Conservation (phyloP, 2,329 filamentous ascomycete genomes). For the Thermochaetoides dissita region DNA sequence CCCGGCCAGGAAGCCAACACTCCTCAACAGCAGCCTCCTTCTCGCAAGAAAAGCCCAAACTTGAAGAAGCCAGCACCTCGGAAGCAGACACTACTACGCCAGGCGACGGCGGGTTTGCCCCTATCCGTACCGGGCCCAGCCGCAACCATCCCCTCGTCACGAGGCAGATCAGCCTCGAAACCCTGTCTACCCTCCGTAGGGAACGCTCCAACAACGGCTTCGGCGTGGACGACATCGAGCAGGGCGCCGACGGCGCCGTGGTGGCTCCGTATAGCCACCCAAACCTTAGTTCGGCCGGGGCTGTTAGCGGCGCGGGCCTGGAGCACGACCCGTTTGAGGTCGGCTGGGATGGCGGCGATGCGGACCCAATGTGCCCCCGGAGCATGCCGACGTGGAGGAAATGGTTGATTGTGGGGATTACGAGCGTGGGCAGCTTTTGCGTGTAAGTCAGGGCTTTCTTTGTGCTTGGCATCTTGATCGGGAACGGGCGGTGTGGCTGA, state of each 20-base stretch:
- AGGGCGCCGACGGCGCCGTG: not conserved
- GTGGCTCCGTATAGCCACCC: conserved; percentile 5
- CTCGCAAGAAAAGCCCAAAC: too few relatives aligned
- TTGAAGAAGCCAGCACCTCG: too few relatives aligned
- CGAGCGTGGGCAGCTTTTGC: conserved; percentile 62
- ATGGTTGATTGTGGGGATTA: conserved; percentile 66
- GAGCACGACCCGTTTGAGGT: conserved; percentile 50
- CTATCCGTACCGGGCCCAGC: conserved; percentile 12
- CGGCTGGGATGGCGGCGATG: conserved; percentile 51
- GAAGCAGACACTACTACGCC: not conserved
- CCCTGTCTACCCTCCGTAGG: conserved; percentile 16
- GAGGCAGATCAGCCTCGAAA: conserved; percentile 1
- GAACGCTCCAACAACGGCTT: conserved; percentile 32
- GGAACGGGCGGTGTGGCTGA: not conserved
- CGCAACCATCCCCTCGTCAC: conserved; percentile 1
- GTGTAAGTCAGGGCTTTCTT: conserved; percentile 48
- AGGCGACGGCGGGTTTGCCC: conserved; percentile 10
- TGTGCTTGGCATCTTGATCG: not conserved
- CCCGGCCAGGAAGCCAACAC: too few relatives aligned
- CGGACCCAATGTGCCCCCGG: conserved; percentile 61
- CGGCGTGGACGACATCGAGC: conserved; percentile 23
- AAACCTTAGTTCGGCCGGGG: not conserved
- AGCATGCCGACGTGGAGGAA: conserved; percentile 53
- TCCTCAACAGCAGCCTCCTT: too few relatives aligned
- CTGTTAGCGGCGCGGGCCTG: not conserved